These are phyloP conservation scores for Pseudogymnoascus sp. DNA, from an alignment of 2,329 filamentous ascomycete genomes.

Conservation along the genomic window DNA sequence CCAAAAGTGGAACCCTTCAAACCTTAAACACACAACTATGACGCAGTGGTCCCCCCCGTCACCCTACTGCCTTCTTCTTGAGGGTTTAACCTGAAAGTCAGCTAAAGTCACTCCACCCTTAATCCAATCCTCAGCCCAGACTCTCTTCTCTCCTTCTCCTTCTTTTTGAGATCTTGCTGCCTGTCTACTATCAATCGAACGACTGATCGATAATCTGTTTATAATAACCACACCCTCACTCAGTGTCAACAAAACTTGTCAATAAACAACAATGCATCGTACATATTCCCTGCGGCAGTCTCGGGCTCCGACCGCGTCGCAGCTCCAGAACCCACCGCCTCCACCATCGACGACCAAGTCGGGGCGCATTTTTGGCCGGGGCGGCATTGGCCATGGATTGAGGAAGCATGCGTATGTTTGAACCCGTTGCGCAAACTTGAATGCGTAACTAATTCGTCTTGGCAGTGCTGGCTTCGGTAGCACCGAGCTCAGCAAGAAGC, in stretches of 20 bases:
- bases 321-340: slow-evolving; percentile 85
- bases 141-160: not conserved
- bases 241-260: not conserved
- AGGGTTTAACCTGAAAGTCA: slow-evolving; percentile 4
- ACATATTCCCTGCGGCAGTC: slow-evolving; percentile 98
- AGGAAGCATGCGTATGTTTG: slow-evolving; percentile 37
- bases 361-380: slow-evolving; percentile 79
- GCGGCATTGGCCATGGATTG: slow-evolving; percentile 61
- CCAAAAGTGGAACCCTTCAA: not conserved
- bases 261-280: slow-evolving; percentile 71
- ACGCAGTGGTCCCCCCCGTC: slow-evolving; percentile 6
- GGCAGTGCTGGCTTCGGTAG: slow-evolving; percentile 65
- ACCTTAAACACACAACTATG: slow-evolving; percentile 8
- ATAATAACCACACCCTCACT: not conserved
- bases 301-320: slow-evolving; percentile 75
- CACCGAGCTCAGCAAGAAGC: slow-evolving; percentile 88
- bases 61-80: not conserved
- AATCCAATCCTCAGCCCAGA: not conserved
- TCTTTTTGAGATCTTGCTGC: not conserved
- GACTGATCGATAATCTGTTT: not conserved
- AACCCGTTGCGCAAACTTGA: not conserved
- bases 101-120: slow-evolving; percentile 4
- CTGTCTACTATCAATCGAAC: slow-evolving; percentile 4
- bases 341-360: slow-evolving; percentile 87
- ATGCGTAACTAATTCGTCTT: slow-evolving; percentile 37